A percentile compares a stretch with the other conserved stretches of the same genome.
Conservation (phyloP, 805 yeast genomes). For the Grigorovia transvaalensis region DNA sequence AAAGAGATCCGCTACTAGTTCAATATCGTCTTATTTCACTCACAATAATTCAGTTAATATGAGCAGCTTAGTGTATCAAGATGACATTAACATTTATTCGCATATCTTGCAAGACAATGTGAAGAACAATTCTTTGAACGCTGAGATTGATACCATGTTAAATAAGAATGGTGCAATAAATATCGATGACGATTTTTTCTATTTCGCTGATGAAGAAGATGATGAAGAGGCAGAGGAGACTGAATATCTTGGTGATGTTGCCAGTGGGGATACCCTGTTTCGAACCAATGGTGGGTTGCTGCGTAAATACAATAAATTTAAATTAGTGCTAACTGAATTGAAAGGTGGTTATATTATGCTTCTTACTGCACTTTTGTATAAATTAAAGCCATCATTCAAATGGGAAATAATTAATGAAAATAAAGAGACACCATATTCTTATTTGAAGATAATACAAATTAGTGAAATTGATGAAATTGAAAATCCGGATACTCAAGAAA, state of each 20-base stretch:
- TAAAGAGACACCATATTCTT: conserved; percentile 10
- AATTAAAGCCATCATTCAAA: conserved; percentile 13
- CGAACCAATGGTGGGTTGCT: neutral
- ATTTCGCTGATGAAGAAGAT: neutral
- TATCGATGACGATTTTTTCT: neutral
- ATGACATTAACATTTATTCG: conserved; percentile 20
- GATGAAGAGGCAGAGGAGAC: neutral
- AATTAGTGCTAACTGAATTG: conserved; percentile 14
- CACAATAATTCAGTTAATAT: conserved; percentile 1
- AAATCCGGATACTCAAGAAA: neutral
- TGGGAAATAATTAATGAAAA: conserved; percentile 14
- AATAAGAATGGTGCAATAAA: neutral
- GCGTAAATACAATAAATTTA: conserved; percentile 15
- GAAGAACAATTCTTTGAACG: neutral
- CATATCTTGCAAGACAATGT: conserved; percentile 13
- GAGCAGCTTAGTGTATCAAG: conserved; percentile 3
- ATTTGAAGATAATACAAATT: conserved; percentile 26
- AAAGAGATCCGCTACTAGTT: conserved; percentile 15
- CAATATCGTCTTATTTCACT: conserved; percentile 19
- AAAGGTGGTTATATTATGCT: conserved; percentile 30
- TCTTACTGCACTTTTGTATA: conserved; percentile 19
- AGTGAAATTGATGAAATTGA: conserved; percentile 30
- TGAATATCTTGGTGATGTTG: no score
- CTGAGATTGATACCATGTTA: neutral
- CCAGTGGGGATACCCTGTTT: neutral